Base-by-base conservation (phyloP, 2,329 filamentous ascomycete species). In the Truncatella angustata region DNA sequence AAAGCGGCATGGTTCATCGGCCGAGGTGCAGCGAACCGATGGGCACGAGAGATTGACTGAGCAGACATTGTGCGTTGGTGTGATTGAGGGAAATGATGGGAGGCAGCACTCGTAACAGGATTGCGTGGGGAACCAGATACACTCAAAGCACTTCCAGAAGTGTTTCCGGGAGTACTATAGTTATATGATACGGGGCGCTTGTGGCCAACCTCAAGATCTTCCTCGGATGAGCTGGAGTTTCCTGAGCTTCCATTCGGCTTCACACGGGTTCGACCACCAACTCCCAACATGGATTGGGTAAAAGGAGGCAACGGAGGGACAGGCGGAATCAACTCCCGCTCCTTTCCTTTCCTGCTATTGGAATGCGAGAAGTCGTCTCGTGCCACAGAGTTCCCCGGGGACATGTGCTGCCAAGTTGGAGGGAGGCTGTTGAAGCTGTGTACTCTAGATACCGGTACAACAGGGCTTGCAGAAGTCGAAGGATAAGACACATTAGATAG, bases 401-500 rank as follows among this genome's bases (percentile, higher is more conserved):
- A n/a, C n/a, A 53, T 58, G 14, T 61, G 57, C 40, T 56, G 60
- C 58, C 58, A 60, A 23, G 58, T 51, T 24, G 56, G 52, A 34
- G 72, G 67, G 24, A 72, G 63, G 56, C 70, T 71, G 56, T 61
- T 69, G 59, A 72, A 75, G 59, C 73, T 78, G 61, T 77, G 73
- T 20, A 71, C 67, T 39, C 70, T 69, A 7, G 74, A 73, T 44
- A 75, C 54, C 14, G 67, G 66, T 5, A 70, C 65, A 39, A 71
- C 58, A 14, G 75, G 74, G 32, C 58, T 72, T 30, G 66, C 66
- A 51, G 74, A 69, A 37, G 68, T 65, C 10, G 70, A 65, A 4
- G 76, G 74, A 53, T 76, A 80, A 5, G 76, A 74, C 32, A 76
- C 73, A 54, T 72, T 68, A 0, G 77, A 75, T 9, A 78, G 65